Evolutionary conservation across 2,329 filamentous ascomycete genomes (phyloP), one percentile per base, ranked within the genome.

Genomic region (Cladosporium sp.): DNA sequence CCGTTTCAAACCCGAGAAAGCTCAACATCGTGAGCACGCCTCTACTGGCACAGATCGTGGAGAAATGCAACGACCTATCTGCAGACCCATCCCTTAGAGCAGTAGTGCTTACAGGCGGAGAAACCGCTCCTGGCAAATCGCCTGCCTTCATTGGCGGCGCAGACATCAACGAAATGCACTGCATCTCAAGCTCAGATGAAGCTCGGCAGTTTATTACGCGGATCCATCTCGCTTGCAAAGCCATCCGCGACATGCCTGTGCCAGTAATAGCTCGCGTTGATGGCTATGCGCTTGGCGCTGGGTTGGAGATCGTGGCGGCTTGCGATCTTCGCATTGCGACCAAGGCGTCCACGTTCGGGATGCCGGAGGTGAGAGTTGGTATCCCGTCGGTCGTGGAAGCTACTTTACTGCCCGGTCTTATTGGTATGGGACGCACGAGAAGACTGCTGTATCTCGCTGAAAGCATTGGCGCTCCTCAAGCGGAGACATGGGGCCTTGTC

Each of bases 361-460:
- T 76, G 74, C 74, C 74, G 1, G 74, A 76, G 62, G 72, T 75
- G 12, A 64, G 61, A 34, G 65, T 76, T 14, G 74, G 73, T 0
- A 70, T 76, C 3, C 74, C 74, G 2, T 72, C 69, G 36, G 74
- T 76, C 1, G 71, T 76, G 19, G 72, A 76, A 64, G 72, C 74
- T 6, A 72, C 72, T 3, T 59, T 75, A 6, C 60, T 76, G 12
- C 72, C 73, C 15, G 67, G 68, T 1, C 61, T 74, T 37, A 74
- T 76, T 47, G 73, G 74, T 1, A 72, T 72, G 67, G 74, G 73
- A 1, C 65, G 73, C 15, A 71, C 73, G 11, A 67, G 73, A 39
- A 64, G 70, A 49, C 56, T 76, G 11, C 61, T 76, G 5, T 66
- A 74, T 43, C 66, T 76, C 9, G 73, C 70, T 1, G 73, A 76